Percentiles rank a stretch among this genome's conserved stretches.
Evolutionary conservation across 208 protist genomes (phyloP).

Genomic region (Trypanosoma cruzi): DNA sequence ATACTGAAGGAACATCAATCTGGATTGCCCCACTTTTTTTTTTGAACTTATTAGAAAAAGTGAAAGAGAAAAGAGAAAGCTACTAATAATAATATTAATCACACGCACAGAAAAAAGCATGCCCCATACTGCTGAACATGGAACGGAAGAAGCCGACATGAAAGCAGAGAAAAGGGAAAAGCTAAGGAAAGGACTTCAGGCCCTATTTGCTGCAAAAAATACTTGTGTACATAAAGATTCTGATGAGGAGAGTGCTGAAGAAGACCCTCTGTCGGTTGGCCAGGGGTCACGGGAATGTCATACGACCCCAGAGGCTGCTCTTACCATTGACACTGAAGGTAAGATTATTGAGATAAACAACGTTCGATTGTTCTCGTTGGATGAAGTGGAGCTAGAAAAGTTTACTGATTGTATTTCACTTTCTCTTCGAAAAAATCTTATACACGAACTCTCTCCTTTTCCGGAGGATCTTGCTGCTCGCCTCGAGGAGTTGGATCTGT

Average conservation of each 20-base stretch:
- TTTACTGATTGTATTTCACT: slow-evolving; percentile 67
- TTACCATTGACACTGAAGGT: slow-evolving; percentile 54
- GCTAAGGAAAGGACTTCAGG: slow-evolving; percentile 23
- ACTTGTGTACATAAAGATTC: slow-evolving; percentile 4
- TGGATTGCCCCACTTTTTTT: neutral
- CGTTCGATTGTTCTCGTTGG: slow-evolving; percentile 86
- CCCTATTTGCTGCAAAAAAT: slow-evolving; percentile 22
- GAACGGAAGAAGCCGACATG: neutral
- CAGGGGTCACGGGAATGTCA: slow-evolving; percentile 7
- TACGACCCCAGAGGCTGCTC: slow-evolving; percentile 32
- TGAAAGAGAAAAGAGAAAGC: neutral
- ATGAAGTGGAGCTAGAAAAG: slow-evolving; percentile 72
- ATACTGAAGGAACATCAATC: neutral
- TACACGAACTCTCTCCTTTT: slow-evolving; percentile 80
- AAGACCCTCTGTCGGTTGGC: slow-evolving; percentile 8
- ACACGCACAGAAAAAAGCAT: slow-evolving; percentile 16
- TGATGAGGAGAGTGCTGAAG: slow-evolving; percentile 37
- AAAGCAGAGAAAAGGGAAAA: slow-evolving; percentile 20
- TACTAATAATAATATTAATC: neutral
- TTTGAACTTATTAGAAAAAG: neutral
- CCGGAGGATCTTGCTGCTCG: slow-evolving; percentile 60
- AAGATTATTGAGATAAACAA: slow-evolving; percentile 79
- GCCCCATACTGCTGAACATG: neutral
- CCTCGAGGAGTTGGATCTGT: slow-evolving; percentile 86
- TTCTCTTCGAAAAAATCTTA: slow-evolving; percentile 89